Base-by-base conservation (phyloP, 176 grass and related monocot genomes). In the Urochloa ruziziensis region DNA sequence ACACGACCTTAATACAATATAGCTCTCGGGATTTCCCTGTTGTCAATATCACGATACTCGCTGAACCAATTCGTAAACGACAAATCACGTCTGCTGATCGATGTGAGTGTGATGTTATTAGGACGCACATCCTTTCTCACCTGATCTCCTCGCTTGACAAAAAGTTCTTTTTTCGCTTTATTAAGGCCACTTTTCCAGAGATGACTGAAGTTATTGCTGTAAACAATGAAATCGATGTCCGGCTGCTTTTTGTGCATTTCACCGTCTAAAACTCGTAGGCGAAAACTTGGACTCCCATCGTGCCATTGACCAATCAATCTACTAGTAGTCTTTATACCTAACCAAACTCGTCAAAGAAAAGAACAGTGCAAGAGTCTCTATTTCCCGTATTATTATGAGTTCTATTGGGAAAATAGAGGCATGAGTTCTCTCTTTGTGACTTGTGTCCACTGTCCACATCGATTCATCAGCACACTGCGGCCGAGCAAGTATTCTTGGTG, bases 71-170 rank as follows among this genome's bases (percentile, higher is more conserved):
- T 46, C 29, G 48, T 5, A 47, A 48, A 68, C 70, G 28, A 87
- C 70, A 75, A 29, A 46, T 23, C 37, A 75, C 62, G n/a, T 11
- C 13, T 74, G 43, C 21, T 73, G 48, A 79, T 79, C 14, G 59
- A 87, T 58, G 77, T n/a, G 70, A 81, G 66, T 67, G 77, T 58
- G 78, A 87, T 37, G 60, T 67, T 81, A 6, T 87, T 81, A 36
- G 78, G 78, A 80, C 47, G 17, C 56, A 43, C 15, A 57, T 39
- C 47, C 53, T 75, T 75, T 82, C 28, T 18, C 70, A 21, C 75
- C n/a, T 69, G 11, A 36, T 68, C 85, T 76, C 42, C 5, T 59
- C 23, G 18, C 29, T 7, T 19, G 24, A 24, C 7, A 18, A 17
- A 12, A 44, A 69, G 18, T 4, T 27, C 5, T 58, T 77, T 44